Base-by-base conservation (phyloP, 768 basidiomycete species). In the Rhodotorula graminis region DNA sequence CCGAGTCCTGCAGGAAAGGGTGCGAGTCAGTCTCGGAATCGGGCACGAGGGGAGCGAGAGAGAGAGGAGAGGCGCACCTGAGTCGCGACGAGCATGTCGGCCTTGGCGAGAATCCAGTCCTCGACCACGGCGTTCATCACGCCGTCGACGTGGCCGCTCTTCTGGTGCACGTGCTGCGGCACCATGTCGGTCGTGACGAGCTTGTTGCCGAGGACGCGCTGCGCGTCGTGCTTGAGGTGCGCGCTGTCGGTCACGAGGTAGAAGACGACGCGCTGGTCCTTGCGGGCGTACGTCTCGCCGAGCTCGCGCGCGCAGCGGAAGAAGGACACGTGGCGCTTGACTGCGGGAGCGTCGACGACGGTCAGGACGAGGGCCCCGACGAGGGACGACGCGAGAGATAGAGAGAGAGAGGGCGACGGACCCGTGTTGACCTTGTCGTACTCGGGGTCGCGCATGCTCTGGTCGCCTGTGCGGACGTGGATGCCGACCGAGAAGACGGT, bases 161-260 rank as follows among this genome's bases (percentile, higher is more conserved):
- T 67, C 66, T 74, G 73, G n/a, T 74, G 73, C 19, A 74, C 65
- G 58, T 74, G 73, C 59, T 74, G 64, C 29, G 69, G 68, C 7
- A 46, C 61, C 40, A 65, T 67, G 53, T 63, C 60, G 18, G 70
- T 75, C 60, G 64, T 61, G 60, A 75, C 49, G 29, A 75, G 47
- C 47, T 65, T 61, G 64, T 61, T 50, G 23, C 70, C 70, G 67
- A 71, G 56, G 12, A 59, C 55, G 21, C 40, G 23, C 16, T 40
- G 66, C 12, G 73, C 73, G 56, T 71, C 73, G 2, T n/a, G 33
- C 57, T 71, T 71, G 47, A 75, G 64, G 56, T 68, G 47, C 21
- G 62, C 63, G 1, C 64, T 65, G 67, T 75, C 73, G 33, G 73
- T 71, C 15, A 75, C 67, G 61, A 75, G 64, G 64, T 62, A 68